phyloP scores from a whole-genome alignment of 2,329 filamentous ascomycete genomes.

The Fusarium staphyleae region DNA sequence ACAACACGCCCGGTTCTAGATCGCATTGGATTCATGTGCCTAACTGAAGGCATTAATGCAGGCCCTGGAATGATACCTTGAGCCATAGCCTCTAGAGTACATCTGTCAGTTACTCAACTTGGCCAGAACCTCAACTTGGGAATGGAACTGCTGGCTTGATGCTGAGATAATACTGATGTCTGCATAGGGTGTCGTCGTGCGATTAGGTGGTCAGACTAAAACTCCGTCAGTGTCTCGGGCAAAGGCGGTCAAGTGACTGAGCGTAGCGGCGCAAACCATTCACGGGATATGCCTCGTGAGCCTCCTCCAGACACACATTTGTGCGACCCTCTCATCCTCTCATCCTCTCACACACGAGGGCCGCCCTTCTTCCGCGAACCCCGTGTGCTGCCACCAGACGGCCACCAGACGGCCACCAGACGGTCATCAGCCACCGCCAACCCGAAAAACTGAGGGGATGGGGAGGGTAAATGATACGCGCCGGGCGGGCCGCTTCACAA shows the following conservation, averaged over 20 bases:
- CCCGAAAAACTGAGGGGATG: conserved; percentile 23
- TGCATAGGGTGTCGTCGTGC: neutral
- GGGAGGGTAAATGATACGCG: conserved; percentile 39
- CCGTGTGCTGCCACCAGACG: conserved; percentile 20
- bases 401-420: no score
- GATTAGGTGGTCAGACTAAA: conserved; percentile 17
- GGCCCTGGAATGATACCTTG: neutral
- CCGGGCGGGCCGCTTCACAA: conserved; percentile 42
- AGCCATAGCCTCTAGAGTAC: no score
- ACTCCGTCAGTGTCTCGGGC: conserved; percentile 27
- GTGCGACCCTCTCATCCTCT: conserved; percentile 15
- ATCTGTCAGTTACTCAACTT: no score
- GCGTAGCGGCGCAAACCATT: conserved; percentile 11
- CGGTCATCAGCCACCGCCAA: conserved; percentile 21
- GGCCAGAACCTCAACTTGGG: no score
- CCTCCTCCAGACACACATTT: conserved; percentile 25
- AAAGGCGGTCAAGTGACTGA: conserved; percentile 29
- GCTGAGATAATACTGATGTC: conserved; percentile 32
- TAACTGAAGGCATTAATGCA: no score
- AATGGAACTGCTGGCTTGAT: neutral
- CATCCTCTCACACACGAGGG: conserved; percentile 10
- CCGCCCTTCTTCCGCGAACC: conserved; percentile 19
- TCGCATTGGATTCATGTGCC: conserved; percentile 12
- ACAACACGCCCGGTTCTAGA: conserved; percentile 25
- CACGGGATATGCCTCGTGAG: conserved; percentile 32